Conservation (phyloP, 2,329 filamentous ascomycete genomes). For the Pseudophaeomoniella oleicola region DNA sequence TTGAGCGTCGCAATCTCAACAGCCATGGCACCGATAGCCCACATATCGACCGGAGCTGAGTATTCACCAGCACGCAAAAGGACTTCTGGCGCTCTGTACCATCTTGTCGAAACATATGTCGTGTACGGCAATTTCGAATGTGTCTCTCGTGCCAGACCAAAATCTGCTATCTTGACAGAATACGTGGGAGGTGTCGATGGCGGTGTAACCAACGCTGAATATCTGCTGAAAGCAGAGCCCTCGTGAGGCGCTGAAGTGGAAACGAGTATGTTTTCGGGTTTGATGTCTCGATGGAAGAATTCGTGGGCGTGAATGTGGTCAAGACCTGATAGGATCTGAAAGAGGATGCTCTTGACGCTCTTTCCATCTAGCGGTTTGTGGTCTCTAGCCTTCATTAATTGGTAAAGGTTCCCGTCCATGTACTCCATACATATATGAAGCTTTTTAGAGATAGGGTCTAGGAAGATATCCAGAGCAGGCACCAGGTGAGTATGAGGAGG, state of each 20-base stretch:
- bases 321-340: slow-evolving; percentile 88
- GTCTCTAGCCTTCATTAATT: slow-evolving; percentile 95
- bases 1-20: slow-evolving; percentile 95
- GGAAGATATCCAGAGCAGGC: slow-evolving; percentile 94
- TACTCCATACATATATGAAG: slow-evolving; percentile 98
- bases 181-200: slow-evolving; percentile 88
- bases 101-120: slow-evolving; percentile 93
- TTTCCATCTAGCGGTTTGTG: slow-evolving; percentile 82
- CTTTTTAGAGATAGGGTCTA: slow-evolving; percentile 90
- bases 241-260: slow-evolving; percentile 79
- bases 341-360: slow-evolving; percentile 94
- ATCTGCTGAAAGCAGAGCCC: slow-evolving; percentile 74
- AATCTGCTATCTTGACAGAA: slow-evolving; percentile 96
- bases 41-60: slow-evolving; percentile 94
- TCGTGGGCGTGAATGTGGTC: slow-evolving; percentile 95
- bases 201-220: slow-evolving; percentile 84
- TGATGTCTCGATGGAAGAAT: slow-evolving; percentile 98
- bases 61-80: slow-evolving; percentile 89
- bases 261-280: slow-evolving; percentile 96
- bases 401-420: slow-evolving; percentile 98
- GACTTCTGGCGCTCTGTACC: slow-evolving; percentile 90
- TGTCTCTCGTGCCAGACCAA: slow-evolving; percentile 91
- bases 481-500: slow-evolving; percentile 83
- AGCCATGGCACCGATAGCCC: slow-evolving; percentile 96
- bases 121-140: slow-evolving; percentile 95